Conservation (phyloP, 768 basidiomycete genomes). For the Termitomyces heimii region DNA sequence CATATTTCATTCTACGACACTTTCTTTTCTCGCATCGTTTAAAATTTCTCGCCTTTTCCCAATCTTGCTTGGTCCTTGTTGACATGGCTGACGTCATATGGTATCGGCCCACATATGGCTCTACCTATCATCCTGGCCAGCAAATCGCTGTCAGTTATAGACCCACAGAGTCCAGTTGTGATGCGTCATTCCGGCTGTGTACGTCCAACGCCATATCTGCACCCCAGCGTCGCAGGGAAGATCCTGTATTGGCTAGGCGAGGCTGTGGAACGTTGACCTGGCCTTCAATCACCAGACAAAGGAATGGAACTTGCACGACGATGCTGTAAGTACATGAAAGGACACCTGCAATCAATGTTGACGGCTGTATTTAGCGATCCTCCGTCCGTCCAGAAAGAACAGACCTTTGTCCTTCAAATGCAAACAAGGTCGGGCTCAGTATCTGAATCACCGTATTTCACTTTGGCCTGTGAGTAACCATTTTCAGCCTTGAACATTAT, state of each 20-base stretch:
- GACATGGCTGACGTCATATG: conserved; percentile 8
- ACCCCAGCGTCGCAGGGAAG: background rate
- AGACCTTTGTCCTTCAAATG: conserved; percentile 10
- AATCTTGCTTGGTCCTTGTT: background rate
- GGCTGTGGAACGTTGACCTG: conserved; percentile 18
- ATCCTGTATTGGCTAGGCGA: background rate
- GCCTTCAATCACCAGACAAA: conserved; percentile 14
- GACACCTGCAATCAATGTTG: background rate
- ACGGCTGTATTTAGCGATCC: conserved; percentile 1
- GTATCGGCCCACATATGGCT: conserved; percentile 5
- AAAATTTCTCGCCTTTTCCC: background rate
- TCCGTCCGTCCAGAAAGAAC: background rate
- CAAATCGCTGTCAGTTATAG: conserved; percentile 15
- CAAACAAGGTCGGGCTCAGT: conserved; percentile 19
- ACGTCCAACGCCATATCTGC: background rate
- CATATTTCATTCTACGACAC: background rate
- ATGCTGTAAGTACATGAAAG: conserved; percentile 17
- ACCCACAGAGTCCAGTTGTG: conserved; percentile 4
- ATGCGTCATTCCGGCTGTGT: conserved; percentile 17
- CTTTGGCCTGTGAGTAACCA: conserved; percentile 18
- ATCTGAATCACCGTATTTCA: conserved; percentile 20
- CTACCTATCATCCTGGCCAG: conserved; percentile 13
- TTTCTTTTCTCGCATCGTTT: background rate
- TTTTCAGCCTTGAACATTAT: background rate
- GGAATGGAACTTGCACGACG: conserved; percentile 15